These are phyloP conservation scores for Pseudomonodictys pantanalensis DNA, from an alignment of 495 filamentous ascomycete genomes.

Conservation along the genomic window DNA sequence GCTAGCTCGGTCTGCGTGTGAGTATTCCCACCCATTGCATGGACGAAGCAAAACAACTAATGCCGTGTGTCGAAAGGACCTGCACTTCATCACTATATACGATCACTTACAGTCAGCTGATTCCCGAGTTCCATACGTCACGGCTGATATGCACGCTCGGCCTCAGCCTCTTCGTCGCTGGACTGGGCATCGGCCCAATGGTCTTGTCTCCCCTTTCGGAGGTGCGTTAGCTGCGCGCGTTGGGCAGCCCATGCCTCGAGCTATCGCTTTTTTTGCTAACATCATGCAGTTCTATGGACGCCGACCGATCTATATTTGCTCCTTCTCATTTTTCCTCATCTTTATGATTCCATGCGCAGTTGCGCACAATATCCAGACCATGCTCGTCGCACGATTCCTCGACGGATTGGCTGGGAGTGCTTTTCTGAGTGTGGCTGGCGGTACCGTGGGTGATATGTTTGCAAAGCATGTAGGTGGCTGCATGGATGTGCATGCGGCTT, in stretches of 20 bases:
- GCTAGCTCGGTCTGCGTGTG: slow-evolving; percentile 79
- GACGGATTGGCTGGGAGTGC: slow-evolving; percentile 81
- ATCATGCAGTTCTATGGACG: slow-evolving; percentile 80
- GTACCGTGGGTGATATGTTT: slow-evolving; percentile 90
- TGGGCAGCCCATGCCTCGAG: neutral
- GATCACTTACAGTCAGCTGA: slow-evolving; percentile 78
- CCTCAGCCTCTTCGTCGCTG: slow-evolving; percentile 36
- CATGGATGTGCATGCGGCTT: neutral
- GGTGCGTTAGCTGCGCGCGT: slow-evolving; percentile 36
- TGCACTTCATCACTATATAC: slow-evolving; percentile 89
- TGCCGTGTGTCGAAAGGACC: slow-evolving; percentile 53
- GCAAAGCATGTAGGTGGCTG: slow-evolving; percentile 36
- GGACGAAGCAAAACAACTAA: slow-evolving; percentile 6
- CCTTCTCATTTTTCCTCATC: slow-evolving; percentile 75
- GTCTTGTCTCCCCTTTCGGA: slow-evolving; percentile 65
- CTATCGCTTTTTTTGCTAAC: neutral
- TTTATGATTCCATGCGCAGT: slow-evolving; percentile 88
- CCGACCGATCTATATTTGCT: slow-evolving; percentile 75
- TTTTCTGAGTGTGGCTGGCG: slow-evolving; percentile 86
- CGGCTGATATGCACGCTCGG: slow-evolving; percentile 51
- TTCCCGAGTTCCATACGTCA: slow-evolving; percentile 67
- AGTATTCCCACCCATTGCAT: slow-evolving; percentile 40
- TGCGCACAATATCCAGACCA: slow-evolving; percentile 75
- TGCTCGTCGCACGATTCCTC: slow-evolving; percentile 81
- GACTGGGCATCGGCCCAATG: slow-evolving; percentile 65